phyloP scores from a whole-genome alignment of 2,329 filamentous ascomycete genomes.

The Pyricularia grisea region DNA sequence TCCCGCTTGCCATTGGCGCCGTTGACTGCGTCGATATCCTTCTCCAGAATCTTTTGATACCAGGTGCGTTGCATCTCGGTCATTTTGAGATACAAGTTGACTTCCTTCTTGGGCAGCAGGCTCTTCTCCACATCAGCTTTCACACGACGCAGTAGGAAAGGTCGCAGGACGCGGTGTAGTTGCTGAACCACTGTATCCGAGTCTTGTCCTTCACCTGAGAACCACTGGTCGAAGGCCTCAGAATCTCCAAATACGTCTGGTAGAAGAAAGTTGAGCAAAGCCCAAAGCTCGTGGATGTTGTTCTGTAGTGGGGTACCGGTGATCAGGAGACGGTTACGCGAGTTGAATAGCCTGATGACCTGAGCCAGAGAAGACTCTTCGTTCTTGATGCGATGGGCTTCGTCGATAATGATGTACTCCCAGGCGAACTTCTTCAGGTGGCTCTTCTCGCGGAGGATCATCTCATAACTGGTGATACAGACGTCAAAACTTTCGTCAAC shows the following conservation, averaged over 20 bases:
- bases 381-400: conserved; percentile 98
- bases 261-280: conserved; percentile 91
- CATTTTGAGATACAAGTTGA: conserved; percentile 97
- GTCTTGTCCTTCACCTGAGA: conserved; percentile 80
- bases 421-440: conserved; percentile 96
- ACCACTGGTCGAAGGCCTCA: conserved; percentile 97
- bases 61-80: conserved; percentile 98
- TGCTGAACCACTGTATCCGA: conserved; percentile 96
- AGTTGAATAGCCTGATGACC: conserved; percentile 93
- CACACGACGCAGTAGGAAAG: conserved; percentile 89
- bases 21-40: conserved; percentile 98
- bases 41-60: conserved; percentile 98
- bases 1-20: conserved; percentile 93
- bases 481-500: conserved; percentile 94
- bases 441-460: conserved; percentile 91
- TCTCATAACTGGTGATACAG: conserved; percentile 97
- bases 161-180: conserved; percentile 82
- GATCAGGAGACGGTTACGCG: conserved; percentile 87
- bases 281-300: conserved; percentile 97
- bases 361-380: conserved; percentile 95
- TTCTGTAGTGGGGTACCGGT: conserved; percentile 96
- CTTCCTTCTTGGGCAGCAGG: conserved; percentile 89
- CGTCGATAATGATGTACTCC: conserved; percentile 99
- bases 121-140: conserved; percentile 99
- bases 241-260: conserved; percentile 96